Percentiles rank a stretch among this genome's conserved stretches.
These are phyloP conservation scores for Fusarium pseudoanthophilum DNA, from an alignment of 2,329 filamentous ascomycete genomes.

Conservation along the genomic window DNA sequence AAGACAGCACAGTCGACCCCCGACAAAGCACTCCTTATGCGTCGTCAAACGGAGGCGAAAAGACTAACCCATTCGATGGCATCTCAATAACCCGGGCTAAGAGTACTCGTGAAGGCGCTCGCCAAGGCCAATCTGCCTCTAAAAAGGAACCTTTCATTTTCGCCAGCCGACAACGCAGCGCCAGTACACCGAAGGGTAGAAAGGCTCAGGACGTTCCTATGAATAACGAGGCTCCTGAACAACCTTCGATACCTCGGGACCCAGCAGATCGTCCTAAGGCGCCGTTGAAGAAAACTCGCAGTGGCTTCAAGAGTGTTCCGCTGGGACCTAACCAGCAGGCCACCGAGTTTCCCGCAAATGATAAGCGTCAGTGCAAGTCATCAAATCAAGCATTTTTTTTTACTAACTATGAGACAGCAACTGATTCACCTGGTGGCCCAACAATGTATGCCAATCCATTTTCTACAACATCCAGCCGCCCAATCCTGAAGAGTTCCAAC, in stretches of 20 bases:
- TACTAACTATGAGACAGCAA: conserved; percentile 19
- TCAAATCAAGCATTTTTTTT: background rate
- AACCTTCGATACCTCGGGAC: conserved; percentile 21
- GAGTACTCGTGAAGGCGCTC: conserved; percentile 55
- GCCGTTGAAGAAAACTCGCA: conserved; percentile 39
- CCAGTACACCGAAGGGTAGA: conserved; percentile 46
- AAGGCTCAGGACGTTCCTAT: conserved; percentile 8
- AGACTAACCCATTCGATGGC: conserved; percentile 66
- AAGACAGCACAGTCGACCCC: conserved; percentile 56
- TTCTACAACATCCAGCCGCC: conserved; percentile 32
- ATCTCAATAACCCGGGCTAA: conserved; percentile 56
- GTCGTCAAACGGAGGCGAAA: conserved; percentile 66
- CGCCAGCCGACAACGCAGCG: conserved; percentile 45
- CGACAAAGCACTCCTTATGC: conserved; percentile 69
- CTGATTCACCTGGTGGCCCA: conserved; percentile 45
- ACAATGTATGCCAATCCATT: conserved; percentile 59
- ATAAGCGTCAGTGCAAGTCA: conserved; percentile 23
- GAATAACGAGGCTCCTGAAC: background rate
- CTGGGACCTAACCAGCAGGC: conserved; percentile 20
- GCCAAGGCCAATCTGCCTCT: conserved; percentile 40
- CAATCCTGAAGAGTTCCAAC: conserved; percentile 21
- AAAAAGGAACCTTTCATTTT: conserved; percentile 30
- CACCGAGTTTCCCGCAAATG: conserved; percentile 12
- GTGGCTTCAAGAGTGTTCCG: conserved; percentile 31
- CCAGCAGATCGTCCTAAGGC: conserved; percentile 40